Percentiles rank a stretch among this genome's conserved stretches.
Evolutionary conservation across 2,329 filamentous ascomycete species (phyloP).

Genomic region (Fusarium sarcochroum): DNA sequence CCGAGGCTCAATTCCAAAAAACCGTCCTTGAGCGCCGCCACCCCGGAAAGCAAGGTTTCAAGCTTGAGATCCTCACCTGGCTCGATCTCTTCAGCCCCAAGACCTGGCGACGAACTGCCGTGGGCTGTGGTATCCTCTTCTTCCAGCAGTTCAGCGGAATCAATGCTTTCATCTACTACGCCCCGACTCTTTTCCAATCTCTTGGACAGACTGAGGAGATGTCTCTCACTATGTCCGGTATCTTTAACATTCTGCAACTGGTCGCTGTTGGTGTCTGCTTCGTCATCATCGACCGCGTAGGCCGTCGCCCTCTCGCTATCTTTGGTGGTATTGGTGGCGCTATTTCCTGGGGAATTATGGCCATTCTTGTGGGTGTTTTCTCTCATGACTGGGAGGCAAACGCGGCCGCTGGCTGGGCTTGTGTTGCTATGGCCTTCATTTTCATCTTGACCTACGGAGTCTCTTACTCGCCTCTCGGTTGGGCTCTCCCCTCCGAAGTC

Average conservation of each 20-base stretch:
- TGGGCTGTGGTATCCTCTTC: conserved; percentile 53
- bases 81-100: conserved; percentile 65
- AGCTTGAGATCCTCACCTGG: conserved; percentile 59
- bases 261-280: conserved; percentile 55
- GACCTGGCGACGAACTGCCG: conserved; percentile 67
- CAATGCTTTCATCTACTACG: conserved; percentile 54
- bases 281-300: conserved; percentile 29
- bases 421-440: neutral
- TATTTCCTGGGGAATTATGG: conserved; percentile 63
- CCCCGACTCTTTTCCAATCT: conserved; percentile 57
- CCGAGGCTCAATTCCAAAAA: conserved; percentile 67
- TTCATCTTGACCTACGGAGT: conserved; percentile 4
- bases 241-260: conserved; percentile 60
- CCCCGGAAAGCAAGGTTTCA: conserved; percentile 7
- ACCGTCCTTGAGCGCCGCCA: conserved; percentile 50
- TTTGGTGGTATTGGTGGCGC: conserved; percentile 55
- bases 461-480: neutral
- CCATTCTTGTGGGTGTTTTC: conserved; percentile 61
- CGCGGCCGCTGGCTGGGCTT: neutral
- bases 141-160: conserved; percentile 71
- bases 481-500: neutral
- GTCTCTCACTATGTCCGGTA: conserved; percentile 57
- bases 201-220: conserved; percentile 55
- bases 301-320: conserved; percentile 55
- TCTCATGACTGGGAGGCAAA: neutral